Percentiles rank a stretch among this genome's conserved stretches.
Conservation (phyloP, 441 rosid species). For the Kokia cookei region DNA sequence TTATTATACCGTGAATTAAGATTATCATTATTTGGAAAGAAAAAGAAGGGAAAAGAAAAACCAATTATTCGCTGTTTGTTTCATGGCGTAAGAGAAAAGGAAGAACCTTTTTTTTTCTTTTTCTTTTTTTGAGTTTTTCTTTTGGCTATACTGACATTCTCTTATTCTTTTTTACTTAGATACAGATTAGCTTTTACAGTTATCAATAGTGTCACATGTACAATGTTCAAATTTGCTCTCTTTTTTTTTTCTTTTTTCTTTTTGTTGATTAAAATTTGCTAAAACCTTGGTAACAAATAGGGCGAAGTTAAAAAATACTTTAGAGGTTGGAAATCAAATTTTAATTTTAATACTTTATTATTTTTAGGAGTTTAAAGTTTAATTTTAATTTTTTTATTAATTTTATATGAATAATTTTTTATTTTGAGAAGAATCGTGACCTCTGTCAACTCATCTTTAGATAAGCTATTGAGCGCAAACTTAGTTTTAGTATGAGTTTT, state of each 20-base stretch:
- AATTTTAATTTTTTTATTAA: too few relatives aligned
- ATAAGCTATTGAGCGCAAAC: too few relatives aligned
- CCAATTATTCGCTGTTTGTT: background rate
- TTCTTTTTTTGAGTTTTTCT: background rate
- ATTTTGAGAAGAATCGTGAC: too few relatives aligned
- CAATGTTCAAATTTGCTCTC: background rate
- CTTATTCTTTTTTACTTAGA: background rate
- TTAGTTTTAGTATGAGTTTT: too few relatives aligned
- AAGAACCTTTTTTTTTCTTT: background rate
- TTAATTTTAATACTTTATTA: too few relatives aligned
- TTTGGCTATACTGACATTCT: background rate
- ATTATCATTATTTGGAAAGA: background rate
- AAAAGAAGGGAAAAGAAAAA: background rate
- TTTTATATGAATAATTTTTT: too few relatives aligned
- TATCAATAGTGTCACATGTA: background rate
- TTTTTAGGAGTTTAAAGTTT: too few relatives aligned
- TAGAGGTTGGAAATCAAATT: too few relatives aligned
- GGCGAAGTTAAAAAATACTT: too few relatives aligned
- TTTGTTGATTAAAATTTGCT: too few relatives aligned
- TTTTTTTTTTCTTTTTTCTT: background rate
- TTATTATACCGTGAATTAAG: background rate
- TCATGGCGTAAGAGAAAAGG: constrained; percentile 3
- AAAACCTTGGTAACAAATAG: too few relatives aligned
- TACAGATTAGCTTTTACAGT: background rate
- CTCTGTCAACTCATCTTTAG: too few relatives aligned